Conservation (phyloP, 148 eudicot species). For the Spergularia marina region DNA sequence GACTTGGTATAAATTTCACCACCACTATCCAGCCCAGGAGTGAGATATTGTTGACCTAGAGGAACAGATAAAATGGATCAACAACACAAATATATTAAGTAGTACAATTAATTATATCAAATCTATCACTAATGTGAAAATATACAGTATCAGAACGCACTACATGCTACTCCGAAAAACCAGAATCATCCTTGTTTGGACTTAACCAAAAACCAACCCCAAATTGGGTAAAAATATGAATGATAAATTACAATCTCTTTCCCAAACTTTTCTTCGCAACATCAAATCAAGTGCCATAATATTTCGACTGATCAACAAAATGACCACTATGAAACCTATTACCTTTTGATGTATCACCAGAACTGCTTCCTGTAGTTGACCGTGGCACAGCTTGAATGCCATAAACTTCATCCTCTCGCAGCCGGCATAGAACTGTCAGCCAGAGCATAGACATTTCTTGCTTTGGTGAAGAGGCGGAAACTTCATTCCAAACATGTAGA, state of each 20-base stretch:
- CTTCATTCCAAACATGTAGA: conserved; percentile 49
- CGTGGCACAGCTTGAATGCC: conserved; percentile 31
- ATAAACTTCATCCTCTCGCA: conserved; percentile 65
- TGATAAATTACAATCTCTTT: background rate
- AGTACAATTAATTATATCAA: background rate
- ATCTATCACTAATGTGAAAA: background rate
- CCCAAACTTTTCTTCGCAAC: background rate
- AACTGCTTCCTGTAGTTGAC: conserved; percentile 24
- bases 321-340: conserved; percentile 39
- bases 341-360: conserved; percentile 32
- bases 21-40: background rate
- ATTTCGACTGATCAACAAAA: background rate
- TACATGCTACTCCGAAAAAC: background rate
- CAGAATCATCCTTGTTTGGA: background rate
- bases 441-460: conserved; percentile 55
- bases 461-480: conserved; percentile 34
- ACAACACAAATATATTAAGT: background rate
- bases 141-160: background rate
- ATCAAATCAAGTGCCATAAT: background rate
- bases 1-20: conserved; percentile 32
- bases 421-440: conserved; percentile 59
- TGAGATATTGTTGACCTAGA: conserved; percentile 39
- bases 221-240: background rate
- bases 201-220: background rate
- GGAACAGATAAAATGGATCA: background rate